phyloP scores from a whole-genome alignment of 169 alveolate species.

The Perkinsus chesapeaki region DNA sequence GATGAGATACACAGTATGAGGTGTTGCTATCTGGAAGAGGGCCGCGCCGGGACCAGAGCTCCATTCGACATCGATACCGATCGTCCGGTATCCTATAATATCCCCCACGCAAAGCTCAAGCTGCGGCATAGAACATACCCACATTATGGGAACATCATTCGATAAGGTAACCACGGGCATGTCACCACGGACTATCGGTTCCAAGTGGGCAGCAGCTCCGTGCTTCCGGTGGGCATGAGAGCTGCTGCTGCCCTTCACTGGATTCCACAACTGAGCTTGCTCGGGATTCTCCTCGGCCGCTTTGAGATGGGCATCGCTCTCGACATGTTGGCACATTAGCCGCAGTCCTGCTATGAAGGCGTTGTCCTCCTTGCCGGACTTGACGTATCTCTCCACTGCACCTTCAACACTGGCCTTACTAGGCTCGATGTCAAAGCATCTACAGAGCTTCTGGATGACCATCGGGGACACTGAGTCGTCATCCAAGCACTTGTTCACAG shows the following conservation, averaged over 20 bases:
- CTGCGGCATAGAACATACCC: background rate
- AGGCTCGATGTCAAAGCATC: background rate
- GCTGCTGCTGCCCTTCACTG: background rate
- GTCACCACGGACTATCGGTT: background rate
- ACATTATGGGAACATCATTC: background rate
- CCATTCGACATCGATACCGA: background rate
- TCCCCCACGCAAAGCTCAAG: background rate
- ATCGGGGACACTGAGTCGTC: background rate
- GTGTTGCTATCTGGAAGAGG: background rate
- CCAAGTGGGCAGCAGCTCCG: background rate
- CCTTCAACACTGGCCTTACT: background rate
- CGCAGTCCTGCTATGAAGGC: background rate
- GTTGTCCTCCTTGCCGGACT: background rate
- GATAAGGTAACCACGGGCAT: background rate
- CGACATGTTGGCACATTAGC: background rate
- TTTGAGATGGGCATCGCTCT: background rate
- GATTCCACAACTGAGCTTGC: background rate
- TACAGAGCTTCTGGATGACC: background rate
- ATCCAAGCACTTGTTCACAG: background rate
- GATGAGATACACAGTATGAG: background rate
- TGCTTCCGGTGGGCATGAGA: background rate
- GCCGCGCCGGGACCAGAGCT: background rate
- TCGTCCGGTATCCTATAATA: background rate
- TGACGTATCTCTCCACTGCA: background rate
- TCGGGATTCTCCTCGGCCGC: background rate